These are phyloP conservation scores for Iberis pinnata DNA, from an alignment of 345 rosid species.

Conservation along the genomic window DNA sequence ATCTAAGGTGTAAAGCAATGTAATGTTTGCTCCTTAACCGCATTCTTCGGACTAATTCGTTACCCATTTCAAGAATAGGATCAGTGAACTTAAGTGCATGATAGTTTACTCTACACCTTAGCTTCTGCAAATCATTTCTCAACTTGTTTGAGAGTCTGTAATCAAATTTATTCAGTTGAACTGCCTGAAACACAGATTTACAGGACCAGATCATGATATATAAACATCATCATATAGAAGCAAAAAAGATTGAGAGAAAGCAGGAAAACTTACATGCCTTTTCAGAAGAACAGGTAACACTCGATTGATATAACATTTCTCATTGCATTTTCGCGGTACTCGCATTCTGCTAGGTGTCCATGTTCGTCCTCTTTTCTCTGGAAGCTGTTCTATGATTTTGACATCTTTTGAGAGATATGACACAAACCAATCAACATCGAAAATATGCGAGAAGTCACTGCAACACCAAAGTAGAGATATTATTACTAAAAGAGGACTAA, in stretches of 20 bases:
- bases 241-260: constrained; percentile 21
- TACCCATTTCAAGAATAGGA: constrained; percentile 74
- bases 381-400: constrained; percentile 76
- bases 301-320: constrained; percentile 73
- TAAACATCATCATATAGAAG: constrained; percentile 6
- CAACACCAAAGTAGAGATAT: neutral
- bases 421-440: constrained; percentile 75
- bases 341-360: constrained; percentile 67
- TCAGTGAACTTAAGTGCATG: constrained; percentile 82
- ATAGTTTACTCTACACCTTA: constrained; percentile 94
- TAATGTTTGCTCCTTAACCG: constrained; percentile 66
- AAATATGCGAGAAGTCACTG: constrained; percentile 87
- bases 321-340: constrained; percentile 92
- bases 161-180: constrained; percentile 84
- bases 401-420: constrained; percentile 77
- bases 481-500: neutral
- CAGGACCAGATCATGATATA: constrained; percentile 8
- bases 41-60: constrained; percentile 63
- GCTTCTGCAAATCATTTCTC: constrained; percentile 72
- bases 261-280: constrained; percentile 94
- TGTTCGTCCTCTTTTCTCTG: constrained; percentile 54
- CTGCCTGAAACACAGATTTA: constrained; percentile 45
- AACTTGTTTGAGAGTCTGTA: constrained; percentile 88
- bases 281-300: constrained; percentile 88
- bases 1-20: constrained; percentile 94